Evolutionary conservation across 164 flowering plant species (phyloP), one percentile per base, ranked within the genome.

Genomic region (Chloranthus sessilifolius): DNA sequence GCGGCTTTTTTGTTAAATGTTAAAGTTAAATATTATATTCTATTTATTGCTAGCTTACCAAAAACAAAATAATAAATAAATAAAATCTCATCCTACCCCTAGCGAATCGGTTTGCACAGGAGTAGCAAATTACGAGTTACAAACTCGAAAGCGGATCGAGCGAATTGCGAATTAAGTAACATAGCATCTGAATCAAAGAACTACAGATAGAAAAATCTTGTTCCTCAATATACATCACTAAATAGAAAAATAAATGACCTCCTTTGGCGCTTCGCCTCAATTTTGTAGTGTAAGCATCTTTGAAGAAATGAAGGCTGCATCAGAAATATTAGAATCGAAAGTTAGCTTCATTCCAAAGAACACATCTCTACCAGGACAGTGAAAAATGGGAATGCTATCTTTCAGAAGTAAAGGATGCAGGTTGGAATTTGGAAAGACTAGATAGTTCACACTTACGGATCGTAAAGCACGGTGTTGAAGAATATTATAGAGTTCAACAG

Each of bases 401-500:
- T 1, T 5, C 15, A 26, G 6, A 24, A 26, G 28, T 12, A 14
- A 25, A 25, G 3, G 14, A 46, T 24, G n/a, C 21, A 38, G 7
- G 14, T 23, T 47, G 29, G 23, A 50, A 50, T 5, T 3, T 12
- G 6, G 4, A n/a, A n/a, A n/a, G n/a, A n/a, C n/a, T n/a, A n/a
- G n/a, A n/a, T n/a, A n/a, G n/a, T n/a, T 35, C 4, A n/a, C 48
- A 7, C 65, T 60, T 68, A 88, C 99, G 67, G 78, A 84, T 58
- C 59, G 64, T n/a, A 70, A 35, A 30, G 91, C 80, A 12, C 99
- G 97, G 16, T 97, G 85, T 49, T 86, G 90, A 52, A 92, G 81
- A 69, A 88, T 92, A 75, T 92, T 92, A 70, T 88, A 92, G 23
- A 92, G 73, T 62, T 92, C 99, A 22, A 92, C 95, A 56, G 99